Base-by-base conservation (phyloP, 2,329 filamentous ascomycete species). In the Juglanconis oblonga region DNA sequence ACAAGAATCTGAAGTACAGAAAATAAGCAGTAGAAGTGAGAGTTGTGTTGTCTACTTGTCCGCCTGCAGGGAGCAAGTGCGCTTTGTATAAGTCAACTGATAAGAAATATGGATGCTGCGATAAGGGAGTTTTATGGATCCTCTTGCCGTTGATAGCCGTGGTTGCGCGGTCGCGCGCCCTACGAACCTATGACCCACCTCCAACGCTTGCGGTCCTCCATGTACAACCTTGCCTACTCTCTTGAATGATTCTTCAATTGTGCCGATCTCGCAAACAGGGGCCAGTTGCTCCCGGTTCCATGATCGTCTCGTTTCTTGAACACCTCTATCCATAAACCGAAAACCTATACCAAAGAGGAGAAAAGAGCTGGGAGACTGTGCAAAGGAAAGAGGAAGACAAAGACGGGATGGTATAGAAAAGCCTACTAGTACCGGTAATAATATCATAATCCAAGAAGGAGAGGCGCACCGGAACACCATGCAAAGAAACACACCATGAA, bases 81-180 rank as follows among this genome's bases (percentile, higher is more conserved):
- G n/a, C 17, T 9, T 9, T 14, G 14, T 17, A 14, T 53, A 42
- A 29, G 24, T 48, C 32, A 33, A 33, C 10, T 49, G 47, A 53
- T 44, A 44, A 9, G 38, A 17, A 47, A 9, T 47, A 8, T n/a
- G 13, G n/a, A 13, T 13, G 52, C 52, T 31, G 52, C 38, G 52
- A 53, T 53, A 53, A 53, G 42, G 51, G 52, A 53, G 11, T 3
- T 29, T 52, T 38, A n/a, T 17, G 49, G 44, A 17, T 17, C 17
- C 17, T 29, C 17, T 52, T 59, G 61, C 61, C 61, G 61, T 45
- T 33, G 45, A 36, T 62, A 62, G 58, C 61, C 61, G 61, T 45
- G n/a, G 14, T 10, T 11, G 13, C 10, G 61, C 50, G n/a, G 14
- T 10, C n/a, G 13, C 10, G 29, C 8, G 40, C 32, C 17, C 13